Evolutionary conservation across 345 rosid genomes (phyloP).

Genomic region (Syzygium aromaticum): DNA sequence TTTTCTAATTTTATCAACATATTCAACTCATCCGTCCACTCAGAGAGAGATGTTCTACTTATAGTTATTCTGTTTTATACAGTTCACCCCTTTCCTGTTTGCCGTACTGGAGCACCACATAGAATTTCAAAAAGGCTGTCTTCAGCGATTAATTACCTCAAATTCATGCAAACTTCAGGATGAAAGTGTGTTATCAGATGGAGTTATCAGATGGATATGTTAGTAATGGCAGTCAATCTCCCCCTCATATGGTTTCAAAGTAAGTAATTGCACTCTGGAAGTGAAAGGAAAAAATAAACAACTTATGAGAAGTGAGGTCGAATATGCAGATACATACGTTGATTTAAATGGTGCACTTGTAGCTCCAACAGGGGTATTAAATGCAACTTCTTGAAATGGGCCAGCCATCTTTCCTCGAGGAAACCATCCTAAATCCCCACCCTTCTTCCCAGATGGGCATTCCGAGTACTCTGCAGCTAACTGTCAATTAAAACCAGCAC

Average conservation of each 20-base stretch:
- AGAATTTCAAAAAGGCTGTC: neutral
- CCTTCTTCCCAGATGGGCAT: slow-evolving; percentile 96
- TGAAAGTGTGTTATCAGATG: neutral
- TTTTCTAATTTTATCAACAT: neutral
- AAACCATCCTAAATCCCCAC: slow-evolving; percentile 99
- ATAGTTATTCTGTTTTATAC: neutral
- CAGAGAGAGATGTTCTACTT: neutral
- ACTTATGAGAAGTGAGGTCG: neutral
- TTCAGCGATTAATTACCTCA: neutral
- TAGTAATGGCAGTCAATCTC: neutral
- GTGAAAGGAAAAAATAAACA: neutral
- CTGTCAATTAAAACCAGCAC: slow-evolving; percentile 17
- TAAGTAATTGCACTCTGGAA: neutral
- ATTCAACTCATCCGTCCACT: neutral
- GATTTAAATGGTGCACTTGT: slow-evolving; percentile 97
- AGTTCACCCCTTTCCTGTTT: neutral
- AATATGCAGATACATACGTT: slow-evolving; percentile 37
- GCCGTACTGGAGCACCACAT: neutral
- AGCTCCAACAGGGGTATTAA: slow-evolving; percentile 70
- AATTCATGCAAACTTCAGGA: neutral
- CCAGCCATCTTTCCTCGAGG: slow-evolving; percentile 98
- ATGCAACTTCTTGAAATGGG: slow-evolving; percentile 93
- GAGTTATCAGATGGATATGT: neutral
- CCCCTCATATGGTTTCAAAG: neutral
- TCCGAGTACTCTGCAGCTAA: slow-evolving; percentile 92